Evolutionary conservation across 1,284 basidiomycete genomes (phyloP).

Genomic region (Tilletiaria anomala): DNA sequence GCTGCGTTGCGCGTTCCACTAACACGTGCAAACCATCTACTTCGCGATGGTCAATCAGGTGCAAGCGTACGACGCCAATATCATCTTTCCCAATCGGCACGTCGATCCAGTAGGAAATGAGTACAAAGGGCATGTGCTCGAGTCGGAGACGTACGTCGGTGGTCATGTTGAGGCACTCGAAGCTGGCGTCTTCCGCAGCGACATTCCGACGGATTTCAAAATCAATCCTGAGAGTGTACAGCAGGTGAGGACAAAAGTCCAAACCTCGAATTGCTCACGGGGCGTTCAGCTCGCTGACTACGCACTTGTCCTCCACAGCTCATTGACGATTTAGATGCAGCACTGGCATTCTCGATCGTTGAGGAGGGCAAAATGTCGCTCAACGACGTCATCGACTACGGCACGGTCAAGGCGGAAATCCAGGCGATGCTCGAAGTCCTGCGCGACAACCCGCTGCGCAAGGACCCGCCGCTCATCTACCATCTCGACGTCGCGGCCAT

Average conservation of each 20-base stretch:
- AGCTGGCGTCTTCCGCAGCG: constrained; percentile 93
- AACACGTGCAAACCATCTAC: neutral
- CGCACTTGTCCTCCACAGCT: constrained; percentile 47
- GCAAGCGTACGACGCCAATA: constrained; percentile 76
- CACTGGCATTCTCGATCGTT: constrained; percentile 72
- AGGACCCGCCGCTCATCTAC: constrained; percentile 90
- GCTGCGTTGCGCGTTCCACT: neutral
- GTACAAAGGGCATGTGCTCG: constrained; percentile 86
- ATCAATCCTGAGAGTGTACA: constrained; percentile 76
- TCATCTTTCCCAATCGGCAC: constrained; percentile 97
- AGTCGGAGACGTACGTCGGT: constrained; percentile 96
- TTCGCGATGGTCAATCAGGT: neutral
- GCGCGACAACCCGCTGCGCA: constrained; percentile 76
- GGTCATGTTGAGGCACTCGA: constrained; percentile 98
- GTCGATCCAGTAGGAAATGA: constrained; percentile 83
- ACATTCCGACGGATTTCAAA: constrained; percentile 91
- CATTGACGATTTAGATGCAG: constrained; percentile 83
- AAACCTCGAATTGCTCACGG: neutral
- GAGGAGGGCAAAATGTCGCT: constrained; percentile 72
- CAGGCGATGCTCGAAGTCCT: constrained; percentile 65
- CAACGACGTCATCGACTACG: constrained; percentile 84
- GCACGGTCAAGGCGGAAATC: constrained; percentile 74
- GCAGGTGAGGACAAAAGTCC: constrained; percentile 46
- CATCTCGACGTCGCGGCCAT: constrained; percentile 98
- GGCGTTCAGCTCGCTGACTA: too few species aligned